A percentile compares a stretch with the other conserved stretches of the same genome.
These are phyloP conservation scores for Paramecium tetraurelia DNA, from an alignment of 73 alveolate species.

Conservation along the genomic window DNA sequence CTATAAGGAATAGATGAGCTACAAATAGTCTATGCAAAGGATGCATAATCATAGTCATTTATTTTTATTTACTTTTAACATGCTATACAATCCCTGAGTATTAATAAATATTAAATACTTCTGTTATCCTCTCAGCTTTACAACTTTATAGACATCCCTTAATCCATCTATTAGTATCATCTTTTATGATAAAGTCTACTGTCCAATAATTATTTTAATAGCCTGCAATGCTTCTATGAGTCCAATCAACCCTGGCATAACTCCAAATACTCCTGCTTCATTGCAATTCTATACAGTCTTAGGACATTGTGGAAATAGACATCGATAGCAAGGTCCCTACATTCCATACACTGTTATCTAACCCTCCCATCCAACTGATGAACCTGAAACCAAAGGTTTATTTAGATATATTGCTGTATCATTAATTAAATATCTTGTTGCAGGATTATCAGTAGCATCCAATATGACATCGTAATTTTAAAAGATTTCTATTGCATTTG, in stretches of 20 bases:
- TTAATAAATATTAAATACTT: not conserved
- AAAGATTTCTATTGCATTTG: conserved; percentile 79
- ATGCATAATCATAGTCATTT: conserved; percentile 40
- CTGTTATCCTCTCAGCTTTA: conserved; percentile 74
- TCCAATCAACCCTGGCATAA: conserved; percentile 91
- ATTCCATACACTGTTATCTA: conserved; percentile 83
- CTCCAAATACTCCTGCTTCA: conserved; percentile 95
- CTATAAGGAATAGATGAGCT: not conserved
- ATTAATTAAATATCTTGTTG: conserved; percentile 86
- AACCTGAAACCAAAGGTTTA: conserved; percentile 92
- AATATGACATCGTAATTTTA: conserved; percentile 87
- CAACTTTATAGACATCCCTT: conserved; percentile 75
- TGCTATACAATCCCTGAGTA: not conserved
- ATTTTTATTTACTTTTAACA: not conserved
- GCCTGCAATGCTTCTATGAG: conserved; percentile 84
- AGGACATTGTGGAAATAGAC: conserved; percentile 90
- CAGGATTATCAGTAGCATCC: conserved; percentile 94
- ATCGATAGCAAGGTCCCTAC: conserved; percentile 91
- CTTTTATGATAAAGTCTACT: conserved; percentile 69
- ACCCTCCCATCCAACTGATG: conserved; percentile 93
- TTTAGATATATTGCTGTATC: conserved; percentile 84
- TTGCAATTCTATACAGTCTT: conserved; percentile 82
- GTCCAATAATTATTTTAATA: conserved; percentile 81
- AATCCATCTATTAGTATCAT: conserved; percentile 88
- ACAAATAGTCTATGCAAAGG: conserved; percentile 29